Base-by-base conservation (phyloP, 225 moss, liverwort and hornwort species). In the Sphagnum contortum region DNA sequence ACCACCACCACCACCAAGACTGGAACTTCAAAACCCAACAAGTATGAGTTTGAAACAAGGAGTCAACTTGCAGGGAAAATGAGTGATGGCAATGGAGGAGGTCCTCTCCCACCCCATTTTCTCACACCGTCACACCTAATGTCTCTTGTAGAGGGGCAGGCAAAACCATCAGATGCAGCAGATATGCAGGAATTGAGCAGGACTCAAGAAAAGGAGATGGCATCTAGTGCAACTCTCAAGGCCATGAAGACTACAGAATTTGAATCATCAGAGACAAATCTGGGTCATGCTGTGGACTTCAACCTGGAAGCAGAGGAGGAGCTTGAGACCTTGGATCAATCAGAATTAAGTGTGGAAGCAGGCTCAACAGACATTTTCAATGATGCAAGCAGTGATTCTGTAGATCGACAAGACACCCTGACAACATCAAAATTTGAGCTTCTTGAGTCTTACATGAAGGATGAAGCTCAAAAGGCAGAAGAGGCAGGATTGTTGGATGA, bases 61-160 rank as follows among this genome's bases (percentile, higher is more conserved):
- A 29, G 29, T 29, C 29, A 29, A 29, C 29, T 29, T 29, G 29
- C 29, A 29, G 29, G 29, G 29, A 29, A 29, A 29, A 29, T 29
- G 29, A 1, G 29, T 29, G 29, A 29, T 29, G 29, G 29, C 29
- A 29, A 29, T 29, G 29, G 29, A 29, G 29, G 29, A 29, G 1
- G 29, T 29, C 29, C 29, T 29, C 29, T 29, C 70, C 72, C 80
- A 66, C 72, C 70, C 59, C 71, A 81, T 68, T 75, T 84, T 70
- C 75, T 84, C 64, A 81, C 84, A 45, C 84, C 84, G 11, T 75
- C 84, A 68, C 80, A 84, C 56, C 68, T 84, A 10, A 84, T 84
- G 84, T 81, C 75, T 61, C 75, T 84, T 72, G 84, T 80, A 47
- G 84, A 80, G 8, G 80, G 80, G 29, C 29, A 29, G 29, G 29